These are phyloP conservation scores for Crithidia fasciculata DNA, from an alignment of 208 protist genomes.

Conservation along the genomic window DNA sequence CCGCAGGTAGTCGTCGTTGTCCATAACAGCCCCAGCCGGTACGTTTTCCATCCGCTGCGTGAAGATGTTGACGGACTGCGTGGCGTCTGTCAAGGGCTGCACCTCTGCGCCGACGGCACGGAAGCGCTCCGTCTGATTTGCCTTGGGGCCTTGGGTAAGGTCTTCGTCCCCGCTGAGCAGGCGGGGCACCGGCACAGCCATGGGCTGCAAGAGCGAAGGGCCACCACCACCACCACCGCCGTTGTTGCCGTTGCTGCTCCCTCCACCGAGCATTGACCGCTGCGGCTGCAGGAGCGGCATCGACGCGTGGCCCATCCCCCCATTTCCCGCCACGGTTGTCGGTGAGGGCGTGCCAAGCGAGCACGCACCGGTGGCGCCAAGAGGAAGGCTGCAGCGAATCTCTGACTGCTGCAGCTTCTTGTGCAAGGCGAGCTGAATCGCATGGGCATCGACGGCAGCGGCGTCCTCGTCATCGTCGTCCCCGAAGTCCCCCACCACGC, in stretches of 20 bases:
- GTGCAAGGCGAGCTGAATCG: constrained; percentile 70
- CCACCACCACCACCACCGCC: too few species aligned
- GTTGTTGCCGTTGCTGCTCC: too few species aligned
- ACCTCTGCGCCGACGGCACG: constrained; percentile 32
- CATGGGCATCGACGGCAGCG: constrained; percentile 51
- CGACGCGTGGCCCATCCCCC: background rate
- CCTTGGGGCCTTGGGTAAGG: background rate
- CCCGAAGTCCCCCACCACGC: background rate
- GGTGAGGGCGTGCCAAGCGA: background rate
- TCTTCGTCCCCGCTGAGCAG: constrained; percentile 7
- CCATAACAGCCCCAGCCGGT: background rate
- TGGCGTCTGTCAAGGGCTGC: constrained; percentile 25
- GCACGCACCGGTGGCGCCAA: background rate
- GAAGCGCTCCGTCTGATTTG: constrained; percentile 24
- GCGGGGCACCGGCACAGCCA: constrained; percentile 10
- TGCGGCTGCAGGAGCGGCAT: constrained; percentile 26
- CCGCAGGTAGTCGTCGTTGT: constrained; percentile 8
- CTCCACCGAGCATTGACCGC: background rate
- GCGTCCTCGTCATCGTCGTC: constrained; percentile 22
- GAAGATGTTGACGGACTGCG: constrained; percentile 33
- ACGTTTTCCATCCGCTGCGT: constrained; percentile 17
- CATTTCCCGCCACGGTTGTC: background rate
- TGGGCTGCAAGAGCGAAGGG: constrained; percentile 8
- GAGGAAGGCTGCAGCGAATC: constrained; percentile 23
- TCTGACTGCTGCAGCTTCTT: constrained; percentile 42